These are phyloP conservation scores for Clavariopsis aquatica DNA, from an alignment of 495 filamentous ascomycete genomes.

Conservation along the genomic window DNA sequence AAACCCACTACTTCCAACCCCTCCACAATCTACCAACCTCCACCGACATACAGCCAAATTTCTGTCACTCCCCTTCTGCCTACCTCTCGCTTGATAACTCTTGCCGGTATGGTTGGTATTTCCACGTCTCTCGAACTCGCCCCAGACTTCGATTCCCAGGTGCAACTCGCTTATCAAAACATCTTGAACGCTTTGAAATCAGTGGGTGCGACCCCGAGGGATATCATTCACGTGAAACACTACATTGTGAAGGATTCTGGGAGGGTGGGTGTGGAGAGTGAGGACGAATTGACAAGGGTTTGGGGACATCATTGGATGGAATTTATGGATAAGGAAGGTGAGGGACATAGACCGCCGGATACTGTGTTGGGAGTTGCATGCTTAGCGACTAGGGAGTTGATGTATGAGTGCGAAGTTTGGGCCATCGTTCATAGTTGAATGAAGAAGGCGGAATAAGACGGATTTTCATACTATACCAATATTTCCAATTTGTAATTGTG, in stretches of 20 bases:
- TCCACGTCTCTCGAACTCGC: background rate
- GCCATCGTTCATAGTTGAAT: slow-evolving; percentile 15
- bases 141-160: slow-evolving; percentile 13
- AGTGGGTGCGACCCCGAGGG: slow-evolving; percentile 19
- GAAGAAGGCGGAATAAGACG: too few relatives aligned
- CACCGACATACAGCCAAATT: slow-evolving; percentile 25
- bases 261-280: slow-evolving; percentile 8
- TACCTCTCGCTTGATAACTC: slow-evolving; percentile 14
- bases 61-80: slow-evolving; percentile 16
- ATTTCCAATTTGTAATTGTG: too few relatives aligned
- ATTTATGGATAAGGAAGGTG: slow-evolving; percentile 25
- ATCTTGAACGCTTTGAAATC: slow-evolving; percentile 16
- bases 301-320: slow-evolving; percentile 26
- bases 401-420: slow-evolving; percentile 26
- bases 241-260: slow-evolving; percentile 25
- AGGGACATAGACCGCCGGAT: slow-evolving; percentile 29
- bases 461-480: too few relatives aligned
- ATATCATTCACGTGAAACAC: slow-evolving; percentile 22
- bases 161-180: slow-evolving; percentile 10
- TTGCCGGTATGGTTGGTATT: slow-evolving; percentile 16
- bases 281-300: slow-evolving; percentile 8
- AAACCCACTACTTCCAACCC: slow-evolving; percentile 27
- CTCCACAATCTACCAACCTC: slow-evolving; percentile 2
- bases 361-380: slow-evolving; percentile 27
- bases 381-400: slow-evolving; percentile 15